Base-by-base conservation (phyloP, 2,329 filamentous ascomycete genomes). In the Uncinocarpus reesii region DNA sequence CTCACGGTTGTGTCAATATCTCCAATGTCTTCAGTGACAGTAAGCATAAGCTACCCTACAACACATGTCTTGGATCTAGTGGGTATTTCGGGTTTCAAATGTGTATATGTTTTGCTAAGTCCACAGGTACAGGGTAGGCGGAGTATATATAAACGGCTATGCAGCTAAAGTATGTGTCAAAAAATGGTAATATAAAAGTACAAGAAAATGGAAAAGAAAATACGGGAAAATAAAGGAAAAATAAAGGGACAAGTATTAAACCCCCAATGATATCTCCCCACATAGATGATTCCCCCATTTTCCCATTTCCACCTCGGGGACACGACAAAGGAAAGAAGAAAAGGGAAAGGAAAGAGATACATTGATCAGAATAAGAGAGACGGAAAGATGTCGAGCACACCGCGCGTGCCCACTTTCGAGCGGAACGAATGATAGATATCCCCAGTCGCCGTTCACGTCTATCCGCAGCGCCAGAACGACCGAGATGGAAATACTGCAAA, bases 361-460 rank as follows among this genome's bases (percentile, higher is more conserved):
- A 41, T 29, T 7, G 38, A 26, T n/a, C n/a, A n/a, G n/a, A n/a
- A n/a, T n/a, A n/a, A 23, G 29, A 15, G 24, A 28, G 38, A 41
- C n/a, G 21, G 38, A 41, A n/a, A n/a, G n/a, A n/a, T n/a, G n/a
- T 40, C 21, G 2, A 7, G 11, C 24, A 34, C 7, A 34, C 31
- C 5, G 13, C 15, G 15, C 15, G 7, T 8, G n/a, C n/a, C 38
- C n/a, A 41, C 38, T 28, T n/a, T 43, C 13, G 16, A 32, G 11
- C 23, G 28, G 38, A 48, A 42, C 23, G 38, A 29, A 36, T 38
- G 38, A 29, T 42, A 23, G 40, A 13, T 11, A 23, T 3, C 20
- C 46, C 46, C n/a, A 37, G 24, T 48, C 46, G 46, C 46, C 46
- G 37, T 35, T 38, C 32, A 32, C 38, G n/a, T 48, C 46, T 48